A percentile compares a stretch with the other conserved stretches of the same genome.
phyloP scores from a whole-genome alignment of 345 rosid species.

The Triadica sebifera region DNA sequence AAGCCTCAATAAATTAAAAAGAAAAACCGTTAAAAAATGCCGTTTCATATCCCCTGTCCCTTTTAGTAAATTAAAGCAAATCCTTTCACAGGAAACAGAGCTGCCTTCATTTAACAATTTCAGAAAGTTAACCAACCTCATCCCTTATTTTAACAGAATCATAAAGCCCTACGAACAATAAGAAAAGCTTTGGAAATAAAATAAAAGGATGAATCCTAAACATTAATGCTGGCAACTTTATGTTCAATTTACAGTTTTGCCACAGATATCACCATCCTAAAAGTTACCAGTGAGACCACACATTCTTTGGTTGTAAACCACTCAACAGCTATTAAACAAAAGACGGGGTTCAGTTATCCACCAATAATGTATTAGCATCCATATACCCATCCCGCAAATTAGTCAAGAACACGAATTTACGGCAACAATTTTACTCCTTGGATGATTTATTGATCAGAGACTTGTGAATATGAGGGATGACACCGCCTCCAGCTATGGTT shows the following conservation, averaged over 20 bases:
- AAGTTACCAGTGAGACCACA: conserved; percentile 1
- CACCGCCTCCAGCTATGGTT: conserved; percentile 28
- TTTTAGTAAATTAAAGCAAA: too few relatives aligned
- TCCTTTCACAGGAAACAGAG: too few relatives aligned
- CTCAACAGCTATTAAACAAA: neutral
- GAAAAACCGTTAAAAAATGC: too few relatives aligned
- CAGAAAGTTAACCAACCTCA: neutral
- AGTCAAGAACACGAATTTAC: neutral
- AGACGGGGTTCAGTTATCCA: neutral
- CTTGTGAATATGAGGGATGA: conserved; percentile 32
- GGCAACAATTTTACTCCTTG: conserved; percentile 9
- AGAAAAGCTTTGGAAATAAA: too few relatives aligned
- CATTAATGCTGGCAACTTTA: neutral
- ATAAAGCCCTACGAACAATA: neutral
- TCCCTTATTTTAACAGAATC: neutral
- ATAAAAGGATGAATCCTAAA: too few relatives aligned
- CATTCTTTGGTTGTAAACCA: neutral
- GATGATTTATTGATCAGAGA: conserved; percentile 32
- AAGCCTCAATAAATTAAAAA: too few relatives aligned
- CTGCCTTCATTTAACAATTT: neutral
- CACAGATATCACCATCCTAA: neutral
- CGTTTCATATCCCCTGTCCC: too few relatives aligned
- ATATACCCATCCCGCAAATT: neutral
- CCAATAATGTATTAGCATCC: neutral
- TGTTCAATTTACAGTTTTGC: neutral